A percentile compares a stretch with the other conserved stretches of the same genome.
These are phyloP conservation scores for Exophiala bonariae DNA, from an alignment of 2,329 filamentous ascomycete species.

Conservation along the genomic window DNA sequence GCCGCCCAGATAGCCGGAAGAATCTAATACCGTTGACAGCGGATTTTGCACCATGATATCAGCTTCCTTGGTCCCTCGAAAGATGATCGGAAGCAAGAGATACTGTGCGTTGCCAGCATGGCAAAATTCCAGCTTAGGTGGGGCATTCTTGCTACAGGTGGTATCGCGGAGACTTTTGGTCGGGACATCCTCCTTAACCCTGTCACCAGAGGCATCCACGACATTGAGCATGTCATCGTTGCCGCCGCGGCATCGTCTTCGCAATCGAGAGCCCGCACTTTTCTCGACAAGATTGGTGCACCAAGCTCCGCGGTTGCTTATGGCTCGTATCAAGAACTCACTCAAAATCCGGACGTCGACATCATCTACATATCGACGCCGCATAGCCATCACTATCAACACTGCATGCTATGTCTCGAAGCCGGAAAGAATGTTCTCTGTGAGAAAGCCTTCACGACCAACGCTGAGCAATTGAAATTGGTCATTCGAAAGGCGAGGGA, in stretches of 20 bases:
- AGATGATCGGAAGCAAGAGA: too few relatives aligned
- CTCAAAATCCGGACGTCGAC: slow-evolving; percentile 74
- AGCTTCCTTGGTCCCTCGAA: too few relatives aligned
- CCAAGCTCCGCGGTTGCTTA: slow-evolving; percentile 68
- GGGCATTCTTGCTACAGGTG: slow-evolving; percentile 36
- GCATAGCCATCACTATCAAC: slow-evolving; percentile 90
- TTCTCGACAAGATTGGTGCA: slow-evolving; percentile 70
- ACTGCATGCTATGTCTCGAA: slow-evolving; percentile 76
- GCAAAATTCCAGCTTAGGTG: too few relatives aligned
- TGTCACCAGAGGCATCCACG: slow-evolving; percentile 64
- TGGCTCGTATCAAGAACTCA: slow-evolving; percentile 78
- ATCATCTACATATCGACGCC: slow-evolving; percentile 87
- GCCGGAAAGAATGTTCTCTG: slow-evolving; percentile 85
- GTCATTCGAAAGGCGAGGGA: slow-evolving; percentile 69
- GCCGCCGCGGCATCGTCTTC: slow-evolving; percentile 79
- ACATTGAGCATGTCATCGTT: slow-evolving; percentile 73
- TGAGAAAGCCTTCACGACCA: slow-evolving; percentile 88
- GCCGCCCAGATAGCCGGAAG: too few relatives aligned
- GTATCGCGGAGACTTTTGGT: slow-evolving; percentile 60
- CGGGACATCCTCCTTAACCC: slow-evolving; percentile 78
- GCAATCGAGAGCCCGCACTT: slow-evolving; percentile 65
- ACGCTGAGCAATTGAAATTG: slow-evolving; percentile 70
- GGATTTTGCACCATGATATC: too few relatives aligned
- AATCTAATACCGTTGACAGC: too few relatives aligned
- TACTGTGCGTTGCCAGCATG: too few relatives aligned